phyloP scores from a whole-genome alignment of 2,329 filamentous ascomycete species.

The Exophiala alcalophila region DNA sequence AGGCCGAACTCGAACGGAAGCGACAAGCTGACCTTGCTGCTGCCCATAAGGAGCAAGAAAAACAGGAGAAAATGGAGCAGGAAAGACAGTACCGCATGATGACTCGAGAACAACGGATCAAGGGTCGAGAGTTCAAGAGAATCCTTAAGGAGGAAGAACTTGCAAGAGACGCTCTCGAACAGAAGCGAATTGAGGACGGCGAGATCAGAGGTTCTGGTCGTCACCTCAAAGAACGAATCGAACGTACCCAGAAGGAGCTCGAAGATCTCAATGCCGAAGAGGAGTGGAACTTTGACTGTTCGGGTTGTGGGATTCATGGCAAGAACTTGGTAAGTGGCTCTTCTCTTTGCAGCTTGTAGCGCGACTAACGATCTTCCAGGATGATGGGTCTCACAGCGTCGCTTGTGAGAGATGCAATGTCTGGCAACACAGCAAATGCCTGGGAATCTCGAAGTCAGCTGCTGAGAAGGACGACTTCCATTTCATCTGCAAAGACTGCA shows the following conservation, averaged over 20 bases:
- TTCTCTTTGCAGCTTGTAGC: conserved; percentile 1
- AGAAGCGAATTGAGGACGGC: conserved; percentile 56
- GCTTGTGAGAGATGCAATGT: conserved; percentile 91
- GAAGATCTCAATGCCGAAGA: conserved; percentile 72
- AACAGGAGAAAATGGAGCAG: conserved; percentile 63
- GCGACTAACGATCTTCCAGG: conserved; percentile 45
- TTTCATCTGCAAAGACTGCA: conserved; percentile 79
- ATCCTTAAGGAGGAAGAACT: conserved; percentile 82
- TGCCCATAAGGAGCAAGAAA: conserved; percentile 58
- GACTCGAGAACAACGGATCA: conserved; percentile 80
- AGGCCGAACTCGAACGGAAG: conserved; percentile 67
- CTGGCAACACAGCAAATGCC: conserved; percentile 95
- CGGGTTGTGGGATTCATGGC: conserved; percentile 80
- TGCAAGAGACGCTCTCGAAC: conserved; percentile 72
- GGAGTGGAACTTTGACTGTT: conserved; percentile 92
- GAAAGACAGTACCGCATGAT: conserved; percentile 76
- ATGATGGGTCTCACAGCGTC: conserved; percentile 90
- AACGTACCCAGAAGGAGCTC: conserved; percentile 72
- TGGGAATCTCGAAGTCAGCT: conserved; percentile 72
- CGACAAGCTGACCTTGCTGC: conserved; percentile 62
- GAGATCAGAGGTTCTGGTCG: conserved; percentile 70
- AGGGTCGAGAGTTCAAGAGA: conserved; percentile 79
- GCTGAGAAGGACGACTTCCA: conserved; percentile 84
- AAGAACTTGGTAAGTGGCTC: conserved; percentile 62
- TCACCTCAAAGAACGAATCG: conserved; percentile 76